These are phyloP conservation scores for Globisporangium heterothallicum DNA, from an alignment of 352 stramenopile genomes.

Conservation along the genomic window DNA sequence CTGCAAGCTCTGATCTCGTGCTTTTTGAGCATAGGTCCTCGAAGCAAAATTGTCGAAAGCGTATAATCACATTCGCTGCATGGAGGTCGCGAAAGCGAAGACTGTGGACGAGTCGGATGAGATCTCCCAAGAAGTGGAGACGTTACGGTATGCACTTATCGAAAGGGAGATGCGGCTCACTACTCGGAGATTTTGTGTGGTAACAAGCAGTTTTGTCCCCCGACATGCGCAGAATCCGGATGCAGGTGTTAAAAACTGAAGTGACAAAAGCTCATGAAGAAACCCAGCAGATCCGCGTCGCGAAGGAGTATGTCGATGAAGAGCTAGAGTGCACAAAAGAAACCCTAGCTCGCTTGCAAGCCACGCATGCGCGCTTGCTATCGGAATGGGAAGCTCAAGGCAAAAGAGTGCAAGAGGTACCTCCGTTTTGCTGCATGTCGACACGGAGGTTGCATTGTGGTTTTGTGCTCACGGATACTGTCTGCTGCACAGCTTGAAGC, in stretches of 20 bases:
- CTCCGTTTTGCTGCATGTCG: not conserved
- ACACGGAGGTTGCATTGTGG: no score
- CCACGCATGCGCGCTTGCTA: constrained; percentile 12
- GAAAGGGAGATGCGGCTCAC: no score
- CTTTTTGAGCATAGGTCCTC: constrained; percentile 18
- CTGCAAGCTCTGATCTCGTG: not conserved
- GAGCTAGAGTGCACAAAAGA: constrained; percentile 13
- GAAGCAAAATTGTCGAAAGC: constrained; percentile 26
- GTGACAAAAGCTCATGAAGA: constrained; percentile 17
- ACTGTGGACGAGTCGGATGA: constrained; percentile 28
- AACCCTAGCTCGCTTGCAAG: constrained; percentile 10
- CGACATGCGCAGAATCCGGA: constrained; percentile 9
- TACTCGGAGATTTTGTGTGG: no score
- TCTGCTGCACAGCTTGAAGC: constrained; percentile 16
- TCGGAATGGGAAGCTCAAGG: constrained; percentile 11
- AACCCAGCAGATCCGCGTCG: constrained; percentile 8
- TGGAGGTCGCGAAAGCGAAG: constrained; percentile 32
- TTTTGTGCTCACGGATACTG: not conserved
- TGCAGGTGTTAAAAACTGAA: constrained; percentile 18
- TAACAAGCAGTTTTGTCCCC: not conserved
- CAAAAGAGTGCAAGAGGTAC: constrained; percentile 29
- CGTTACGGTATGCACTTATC: constrained; percentile 9
- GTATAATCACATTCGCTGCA: constrained; percentile 29
- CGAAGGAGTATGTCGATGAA: constrained; percentile 20
- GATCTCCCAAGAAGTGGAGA: constrained; percentile 27